Evolutionary conservation across 805 yeast genomes (phyloP).

Genomic region (Sugiyamaella chiloensis): DNA sequence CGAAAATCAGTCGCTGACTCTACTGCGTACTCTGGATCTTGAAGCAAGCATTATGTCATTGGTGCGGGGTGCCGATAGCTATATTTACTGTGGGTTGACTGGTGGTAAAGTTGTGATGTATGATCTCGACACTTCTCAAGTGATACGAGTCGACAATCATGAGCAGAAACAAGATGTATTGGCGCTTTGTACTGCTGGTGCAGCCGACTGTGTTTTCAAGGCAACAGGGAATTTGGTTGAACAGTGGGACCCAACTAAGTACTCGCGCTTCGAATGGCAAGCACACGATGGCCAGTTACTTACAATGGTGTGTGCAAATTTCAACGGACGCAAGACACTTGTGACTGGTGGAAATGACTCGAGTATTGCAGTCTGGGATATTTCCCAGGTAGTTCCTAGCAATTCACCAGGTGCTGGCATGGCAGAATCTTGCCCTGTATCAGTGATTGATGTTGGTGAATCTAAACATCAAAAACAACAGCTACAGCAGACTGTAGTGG

Average conservation of each 20-base stretch:
- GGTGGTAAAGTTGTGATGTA: constrained; percentile 76
- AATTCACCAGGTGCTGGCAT: neutral
- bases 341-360: constrained; percentile 71
- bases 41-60: constrained; percentile 65
- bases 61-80: constrained; percentile 51
- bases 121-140: constrained; percentile 82
- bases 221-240: constrained; percentile 53
- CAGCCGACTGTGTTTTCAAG: constrained; percentile 57
- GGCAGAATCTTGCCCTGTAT: neutral
- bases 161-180: constrained; percentile 51
- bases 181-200: constrained; percentile 48
- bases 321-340: constrained; percentile 43
- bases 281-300: constrained; percentile 57
- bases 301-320: constrained; percentile 50
- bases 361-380: constrained; percentile 70
- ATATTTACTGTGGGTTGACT: constrained; percentile 77
- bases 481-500: constrained; percentile 3
- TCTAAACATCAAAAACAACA: neutral
- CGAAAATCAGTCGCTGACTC: constrained; percentile 18
- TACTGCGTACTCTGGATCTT: constrained; percentile 48
- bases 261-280: constrained; percentile 45
- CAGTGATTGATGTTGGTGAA: neutral
- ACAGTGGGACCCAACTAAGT: constrained; percentile 50
- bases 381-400: constrained; percentile 30
- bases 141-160: constrained; percentile 37